phyloP scores from a whole-genome alignment of 305 asterid species.

The Withania somnifera region DNA sequence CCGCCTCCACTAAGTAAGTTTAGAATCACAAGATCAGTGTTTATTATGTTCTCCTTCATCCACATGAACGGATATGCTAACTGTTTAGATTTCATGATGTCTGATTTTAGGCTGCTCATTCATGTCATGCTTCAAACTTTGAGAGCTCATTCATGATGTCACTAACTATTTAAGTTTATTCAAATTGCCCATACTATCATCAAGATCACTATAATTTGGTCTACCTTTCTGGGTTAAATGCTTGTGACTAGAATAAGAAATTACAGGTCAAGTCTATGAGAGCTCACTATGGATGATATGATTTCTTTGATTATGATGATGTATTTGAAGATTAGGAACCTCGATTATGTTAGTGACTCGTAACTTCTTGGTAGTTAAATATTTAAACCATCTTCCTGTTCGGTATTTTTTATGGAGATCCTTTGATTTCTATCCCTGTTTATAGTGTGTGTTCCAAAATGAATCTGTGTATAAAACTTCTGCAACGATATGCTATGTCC shows the following conservation, averaged over 20 bases:
- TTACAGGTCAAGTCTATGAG: not conserved
- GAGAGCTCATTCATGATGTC: too few species aligned
- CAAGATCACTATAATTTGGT: constrained; percentile 1
- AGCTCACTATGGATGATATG: not conserved
- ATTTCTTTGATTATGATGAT: not conserved
- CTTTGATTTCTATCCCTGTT: not conserved
- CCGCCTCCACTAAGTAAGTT: constrained; percentile 46
- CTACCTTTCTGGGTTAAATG: not conserved
- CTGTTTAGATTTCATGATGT: not conserved
- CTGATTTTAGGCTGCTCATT: not conserved
- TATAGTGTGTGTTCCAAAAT: not conserved
- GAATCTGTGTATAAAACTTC: not conserved
- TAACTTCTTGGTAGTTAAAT: not conserved
- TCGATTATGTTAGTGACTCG: not conserved
- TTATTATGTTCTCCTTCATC: not conserved
- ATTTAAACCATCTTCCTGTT: not conserved
- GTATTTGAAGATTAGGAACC: not conserved
- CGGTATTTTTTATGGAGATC: not conserved
- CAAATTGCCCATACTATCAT: not conserved
- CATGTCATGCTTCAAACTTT: not conserved
- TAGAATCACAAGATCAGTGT: not conserved
- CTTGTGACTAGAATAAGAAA: not conserved
- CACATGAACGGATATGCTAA: not conserved
- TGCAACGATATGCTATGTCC: not conserved
- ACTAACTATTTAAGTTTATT: not conserved